Evolutionary conservation across 805 yeast species (phyloP).

Genomic region (Starmerella ratchasimensis): DNA sequence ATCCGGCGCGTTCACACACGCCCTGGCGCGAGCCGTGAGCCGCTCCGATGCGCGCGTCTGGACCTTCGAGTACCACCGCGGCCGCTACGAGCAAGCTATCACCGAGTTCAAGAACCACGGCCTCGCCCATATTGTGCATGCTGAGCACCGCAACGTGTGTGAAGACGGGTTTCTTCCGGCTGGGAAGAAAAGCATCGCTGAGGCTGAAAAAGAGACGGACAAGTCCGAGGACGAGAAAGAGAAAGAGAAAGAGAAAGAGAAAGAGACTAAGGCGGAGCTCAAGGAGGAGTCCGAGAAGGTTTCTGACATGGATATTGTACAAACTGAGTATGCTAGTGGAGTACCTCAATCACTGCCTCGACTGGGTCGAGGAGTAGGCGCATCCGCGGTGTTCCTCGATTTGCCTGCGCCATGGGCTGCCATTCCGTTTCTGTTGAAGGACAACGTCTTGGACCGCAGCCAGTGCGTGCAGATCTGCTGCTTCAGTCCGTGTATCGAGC

Average conservation of each 20-base stretch:
- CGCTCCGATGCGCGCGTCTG: slow-evolving; percentile 42
- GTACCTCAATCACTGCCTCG: too few species aligned
- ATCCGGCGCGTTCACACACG: slow-evolving; percentile 88
- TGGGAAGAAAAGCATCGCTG: slow-evolving; percentile 18
- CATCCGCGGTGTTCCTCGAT: slow-evolving; percentile 72
- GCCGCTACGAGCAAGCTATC: slow-evolving; percentile 65
- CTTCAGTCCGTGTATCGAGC: slow-evolving; percentile 96
- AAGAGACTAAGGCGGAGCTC: too few species aligned
- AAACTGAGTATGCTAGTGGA: too few species aligned
- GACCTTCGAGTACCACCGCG: slow-evolving; percentile 85
- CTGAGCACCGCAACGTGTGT: slow-evolving; percentile 90
- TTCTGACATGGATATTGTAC: too few species aligned
- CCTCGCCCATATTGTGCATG: slow-evolving; percentile 40
- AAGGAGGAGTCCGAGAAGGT: too few species aligned
- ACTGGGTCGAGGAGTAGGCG: too few species aligned
- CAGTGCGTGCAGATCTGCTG: slow-evolving; percentile 62
- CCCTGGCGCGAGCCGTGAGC: slow-evolving; percentile 69
- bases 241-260: too few species aligned
- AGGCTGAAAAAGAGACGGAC: too few species aligned
- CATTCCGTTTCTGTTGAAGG: slow-evolving; percentile 48
- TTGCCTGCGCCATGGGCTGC: slow-evolving; percentile 97
- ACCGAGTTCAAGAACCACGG: slow-evolving; percentile 66
- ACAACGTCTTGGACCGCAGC: slow-evolving; percentile 26
- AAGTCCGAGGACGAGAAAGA: too few species aligned
- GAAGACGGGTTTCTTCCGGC: slow-evolving; percentile 50